Evolutionary conservation across 148 eudicot genomes (phyloP).

Genomic region (Amaranthus palmeri): DNA sequence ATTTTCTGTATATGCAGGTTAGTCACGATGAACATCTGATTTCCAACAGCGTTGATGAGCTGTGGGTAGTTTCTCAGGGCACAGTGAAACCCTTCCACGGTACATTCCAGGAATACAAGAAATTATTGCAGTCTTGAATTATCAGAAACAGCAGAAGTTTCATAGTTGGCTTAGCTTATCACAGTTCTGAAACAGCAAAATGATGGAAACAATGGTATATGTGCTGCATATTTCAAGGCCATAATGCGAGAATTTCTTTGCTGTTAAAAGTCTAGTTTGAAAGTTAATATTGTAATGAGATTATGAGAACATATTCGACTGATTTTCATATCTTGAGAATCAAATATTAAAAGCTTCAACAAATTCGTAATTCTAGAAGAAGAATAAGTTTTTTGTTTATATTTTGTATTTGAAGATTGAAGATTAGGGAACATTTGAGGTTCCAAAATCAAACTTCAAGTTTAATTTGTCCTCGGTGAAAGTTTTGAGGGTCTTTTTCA

Average conservation of each 20-base stretch:
- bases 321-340: too few species aligned
- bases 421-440: too few species aligned
- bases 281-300: too few species aligned
- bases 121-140: slow-evolving; percentile 49
- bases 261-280: too few species aligned
- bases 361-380: too few species aligned
- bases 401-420: too few species aligned
- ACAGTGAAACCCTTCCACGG: slow-evolving; percentile 73
- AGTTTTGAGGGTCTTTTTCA: too few species aligned
- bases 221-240: not conserved
- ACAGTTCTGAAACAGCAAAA: not conserved
- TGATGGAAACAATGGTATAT: not conserved
- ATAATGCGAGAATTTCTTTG: not conserved
- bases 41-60: slow-evolving; percentile 94
- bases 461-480: too few species aligned
- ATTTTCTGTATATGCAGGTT: slow-evolving; percentile 46
- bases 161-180: not conserved
- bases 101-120: slow-evolving; percentile 94
- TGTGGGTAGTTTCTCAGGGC: slow-evolving; percentile 95
- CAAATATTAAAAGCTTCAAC: too few species aligned
- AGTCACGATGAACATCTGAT: slow-evolving; percentile 98
- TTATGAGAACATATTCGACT: too few species aligned
- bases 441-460: too few species aligned
- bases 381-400: too few species aligned
- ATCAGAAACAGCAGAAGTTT: not conserved